Percentiles rank a stretch among this genome's conserved stretches.
These are phyloP conservation scores for Cordyceps javanica DNA, from an alignment of 2,329 filamentous ascomycete species.

Conservation along the genomic window DNA sequence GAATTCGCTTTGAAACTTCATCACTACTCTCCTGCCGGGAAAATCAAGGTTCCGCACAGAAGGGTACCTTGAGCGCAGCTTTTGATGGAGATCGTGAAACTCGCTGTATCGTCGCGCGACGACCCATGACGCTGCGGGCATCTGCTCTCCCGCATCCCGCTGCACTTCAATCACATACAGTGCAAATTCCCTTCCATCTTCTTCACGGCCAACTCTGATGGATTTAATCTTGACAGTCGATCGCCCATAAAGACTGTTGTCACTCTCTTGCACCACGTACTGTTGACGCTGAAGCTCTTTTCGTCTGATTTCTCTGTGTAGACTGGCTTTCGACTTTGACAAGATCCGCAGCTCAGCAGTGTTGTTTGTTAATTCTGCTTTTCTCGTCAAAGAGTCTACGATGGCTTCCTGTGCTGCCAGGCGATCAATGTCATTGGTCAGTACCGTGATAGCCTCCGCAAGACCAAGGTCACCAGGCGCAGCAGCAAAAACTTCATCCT, in stretches of 20 bases:
- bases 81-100: conserved; percentile 92
- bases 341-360: conserved; percentile 87
- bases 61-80: conserved; percentile 74
- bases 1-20: conserved; percentile 96
- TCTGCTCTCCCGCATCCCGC: conserved; percentile 84
- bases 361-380: conserved; percentile 96
- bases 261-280: conserved; percentile 94
- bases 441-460: conserved; percentile 81
- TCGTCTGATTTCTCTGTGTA: conserved; percentile 84
- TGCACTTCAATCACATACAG: conserved; percentile 91
- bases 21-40: conserved; percentile 82
- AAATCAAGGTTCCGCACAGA: conserved; percentile 89
- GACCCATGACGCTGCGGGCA: conserved; percentile 92
- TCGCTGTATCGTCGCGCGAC: conserved; percentile 93
- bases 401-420: conserved; percentile 83
- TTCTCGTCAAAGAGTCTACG: conserved; percentile 83
- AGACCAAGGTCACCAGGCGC: conserved; percentile 90
- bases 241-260: conserved; percentile 92
- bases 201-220: conserved; percentile 85
- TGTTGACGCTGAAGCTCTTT: conserved; percentile 96
- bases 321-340: conserved; percentile 86
- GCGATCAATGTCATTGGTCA: conserved; percentile 89
- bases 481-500: conserved; percentile 86
- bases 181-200: conserved; percentile 89
- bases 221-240: conserved; percentile 86